Base-by-base conservation (phyloP, 2,329 filamentous ascomycete genomes). In the Ceratocystis harringtonii region DNA sequence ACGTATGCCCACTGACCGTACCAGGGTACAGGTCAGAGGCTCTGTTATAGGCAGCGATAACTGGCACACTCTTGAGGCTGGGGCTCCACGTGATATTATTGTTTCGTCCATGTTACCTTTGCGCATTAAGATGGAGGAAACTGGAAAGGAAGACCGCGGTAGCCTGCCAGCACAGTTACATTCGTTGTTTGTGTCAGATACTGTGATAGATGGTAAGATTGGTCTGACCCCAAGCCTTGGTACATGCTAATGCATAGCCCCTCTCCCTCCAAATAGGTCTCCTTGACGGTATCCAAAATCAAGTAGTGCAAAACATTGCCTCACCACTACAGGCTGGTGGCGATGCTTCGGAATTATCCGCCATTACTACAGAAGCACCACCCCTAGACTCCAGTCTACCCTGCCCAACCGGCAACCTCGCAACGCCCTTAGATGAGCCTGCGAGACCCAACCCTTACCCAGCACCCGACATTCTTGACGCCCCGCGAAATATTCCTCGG, bases 251-350 rank as follows among this genome's bases (percentile, higher is more conserved):
- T 41, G 8, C 17, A 17, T 50, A 6, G 5, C 22, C 10, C 6
- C 7, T 5, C 19, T 25, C 4, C 19, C 61, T 12, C 25, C 36
- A 12, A 10, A 12, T 15, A 73, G 86, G 90, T 70, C 80, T 96
- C 19, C 83, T 89, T 43, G 78, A 79, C 28, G 77, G 90, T 1
- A 83, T 96, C 73, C 90, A 92, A 71, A 77, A 86, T 69, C 85
- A 86, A 65, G 85, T 97, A 48, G 84, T 97, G 62, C 90, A 96
- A 75, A 92, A 87, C 71, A 81, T 97, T 22, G 82, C 90, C 2
- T 90, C 92, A 0, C 82, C 84, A 25, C 76, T 95, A 48, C 82
- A 88, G 61, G 90, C 90, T 71, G 85, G 89, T 70, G 90, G 88
- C 5, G 92, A 94, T 71, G 83, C 90, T 41, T 41, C 36, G 4